Conservation (phyloP, 2,329 filamentous ascomycete genomes). For the Exophiala spinifera region DNA sequence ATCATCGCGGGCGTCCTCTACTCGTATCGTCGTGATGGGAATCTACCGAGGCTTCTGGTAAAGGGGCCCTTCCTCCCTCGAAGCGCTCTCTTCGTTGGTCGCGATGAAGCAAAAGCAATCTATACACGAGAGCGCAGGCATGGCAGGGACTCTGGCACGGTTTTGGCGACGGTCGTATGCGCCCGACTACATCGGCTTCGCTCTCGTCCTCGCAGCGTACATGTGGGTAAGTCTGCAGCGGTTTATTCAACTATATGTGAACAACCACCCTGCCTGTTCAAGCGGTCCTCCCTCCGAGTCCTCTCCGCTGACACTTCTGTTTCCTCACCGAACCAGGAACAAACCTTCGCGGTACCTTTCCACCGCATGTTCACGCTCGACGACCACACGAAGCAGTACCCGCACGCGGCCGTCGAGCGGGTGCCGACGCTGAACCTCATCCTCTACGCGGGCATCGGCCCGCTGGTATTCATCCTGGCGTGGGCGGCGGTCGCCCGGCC, state of each 20-base stretch:
- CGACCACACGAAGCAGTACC: slow-evolving; percentile 79
- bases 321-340: slow-evolving; percentile 58
- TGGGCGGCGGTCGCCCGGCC: slow-evolving; percentile 64
- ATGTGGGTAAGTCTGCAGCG: slow-evolving; percentile 37
- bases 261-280: no score
- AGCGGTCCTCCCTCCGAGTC: no score
- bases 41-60: not conserved
- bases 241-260: no score
- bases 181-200: slow-evolving; percentile 80
- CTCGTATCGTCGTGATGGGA: no score
- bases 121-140: slow-evolving; percentile 31
- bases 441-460: slow-evolving; percentile 71
- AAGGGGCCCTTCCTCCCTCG: no score
- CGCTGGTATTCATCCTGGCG: slow-evolving; percentile 62
- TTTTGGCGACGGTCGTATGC: slow-evolving; percentile 73
- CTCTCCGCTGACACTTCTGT: no score
- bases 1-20: not conserved
- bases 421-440: slow-evolving; percentile 73
- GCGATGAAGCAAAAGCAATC: slow-evolving; percentile 6
- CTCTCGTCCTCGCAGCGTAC: slow-evolving; percentile 66
- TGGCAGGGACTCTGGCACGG: slow-evolving; percentile 48
- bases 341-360: slow-evolving; percentile 74
- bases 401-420: slow-evolving; percentile 77
- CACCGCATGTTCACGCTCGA: slow-evolving; percentile 92
- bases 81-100: not conserved